Base-by-base conservation (phyloP, 2,329 filamentous ascomycete genomes). In the Albifimbria verrucaria region DNA sequence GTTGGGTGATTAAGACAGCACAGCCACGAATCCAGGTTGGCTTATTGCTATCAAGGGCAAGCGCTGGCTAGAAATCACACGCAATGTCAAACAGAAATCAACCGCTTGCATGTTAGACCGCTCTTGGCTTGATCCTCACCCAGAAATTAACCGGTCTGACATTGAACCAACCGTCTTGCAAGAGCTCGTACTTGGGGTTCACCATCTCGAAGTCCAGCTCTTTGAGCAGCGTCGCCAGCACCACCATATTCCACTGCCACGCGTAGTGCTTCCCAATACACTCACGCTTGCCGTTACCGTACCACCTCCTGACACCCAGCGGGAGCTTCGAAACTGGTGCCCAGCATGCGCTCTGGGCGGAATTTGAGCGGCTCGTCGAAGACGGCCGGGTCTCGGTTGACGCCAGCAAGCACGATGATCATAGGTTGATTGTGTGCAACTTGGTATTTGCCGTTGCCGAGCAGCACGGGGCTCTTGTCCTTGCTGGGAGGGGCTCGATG, bases 141-240 rank as follows among this genome's bases (percentile, higher is more conserved):
- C 64, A 59, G 42, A 82, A 77, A 15, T 69, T 72, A 43, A 77
- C 62, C 0, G 79, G 80, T 56, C 77, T 65, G 4, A 79, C 61
- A 49, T 80, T 80, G 57, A 82, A 83, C 73, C 80, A 74, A 15
- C 81, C 73, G 58, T 83, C 70, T 65, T 76, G 68, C 51, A 70
- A 67, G 51, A 78, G 51, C 59, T 69, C 58, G 48, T 77, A 79
- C 0, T 52, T 59, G 3, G 66, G 60, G 46, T 78, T 68, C 15
- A 57, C 73, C 55, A 69, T 60, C 60, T 76, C 74, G 55, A 80
- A 78, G 48, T 80, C 76, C 1, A 79, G 54, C 49, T 75, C 71
- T 52, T 63, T 62, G 50, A 80, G 67, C 58, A 80, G 58, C 65
- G 66, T 72, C 4, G 74, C 68, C 61, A 75, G 57, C 2, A 73